A percentile compares a stretch with the other conserved stretches of the same genome.
These are phyloP conservation scores for Fusarium dimerum DNA, from an alignment of 2,329 filamentous ascomycete genomes.

Conservation along the genomic window DNA sequence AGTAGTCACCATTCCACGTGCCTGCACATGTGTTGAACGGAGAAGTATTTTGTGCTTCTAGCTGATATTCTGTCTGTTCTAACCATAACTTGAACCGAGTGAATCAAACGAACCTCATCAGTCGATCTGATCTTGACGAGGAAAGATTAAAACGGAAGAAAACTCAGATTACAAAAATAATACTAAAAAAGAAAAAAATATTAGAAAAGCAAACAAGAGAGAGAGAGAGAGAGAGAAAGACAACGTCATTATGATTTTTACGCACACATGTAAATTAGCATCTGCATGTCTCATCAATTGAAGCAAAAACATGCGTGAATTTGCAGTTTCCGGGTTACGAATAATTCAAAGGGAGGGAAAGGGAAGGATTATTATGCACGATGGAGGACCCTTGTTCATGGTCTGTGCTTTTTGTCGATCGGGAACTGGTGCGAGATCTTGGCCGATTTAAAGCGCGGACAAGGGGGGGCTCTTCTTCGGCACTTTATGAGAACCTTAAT, in stretches of 20 bases:
- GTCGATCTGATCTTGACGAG: too few relatives aligned
- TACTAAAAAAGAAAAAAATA: not conserved
- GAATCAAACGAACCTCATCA: too few relatives aligned
- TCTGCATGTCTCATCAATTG: too few relatives aligned
- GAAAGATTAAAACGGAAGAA: constrained; percentile 16
- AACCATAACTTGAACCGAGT: not conserved
- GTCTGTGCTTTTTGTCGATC: constrained; percentile 21
- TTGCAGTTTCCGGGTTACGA: not conserved
- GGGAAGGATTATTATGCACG: not conserved
- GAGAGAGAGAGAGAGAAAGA: not conserved
- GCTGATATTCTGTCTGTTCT: too few relatives aligned
- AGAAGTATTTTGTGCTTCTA: too few relatives aligned
- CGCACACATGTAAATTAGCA: too few relatives aligned
- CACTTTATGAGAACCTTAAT: too few relatives aligned
- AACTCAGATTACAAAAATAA: constrained; percentile 1
- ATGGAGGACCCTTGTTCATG: constrained; percentile 3
- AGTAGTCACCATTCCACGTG: too few relatives aligned
- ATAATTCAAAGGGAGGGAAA: not conserved
- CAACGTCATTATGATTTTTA: too few relatives aligned
- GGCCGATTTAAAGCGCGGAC: constrained; percentile 9
- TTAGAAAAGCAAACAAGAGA: not conserved
- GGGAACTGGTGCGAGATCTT: constrained; percentile 24
- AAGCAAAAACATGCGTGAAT: too few relatives aligned
- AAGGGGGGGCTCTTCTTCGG: too few relatives aligned
- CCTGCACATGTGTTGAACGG: too few relatives aligned